Conservation (phyloP, 495 filamentous ascomycete species). For the Xylaria acuta region DNA sequence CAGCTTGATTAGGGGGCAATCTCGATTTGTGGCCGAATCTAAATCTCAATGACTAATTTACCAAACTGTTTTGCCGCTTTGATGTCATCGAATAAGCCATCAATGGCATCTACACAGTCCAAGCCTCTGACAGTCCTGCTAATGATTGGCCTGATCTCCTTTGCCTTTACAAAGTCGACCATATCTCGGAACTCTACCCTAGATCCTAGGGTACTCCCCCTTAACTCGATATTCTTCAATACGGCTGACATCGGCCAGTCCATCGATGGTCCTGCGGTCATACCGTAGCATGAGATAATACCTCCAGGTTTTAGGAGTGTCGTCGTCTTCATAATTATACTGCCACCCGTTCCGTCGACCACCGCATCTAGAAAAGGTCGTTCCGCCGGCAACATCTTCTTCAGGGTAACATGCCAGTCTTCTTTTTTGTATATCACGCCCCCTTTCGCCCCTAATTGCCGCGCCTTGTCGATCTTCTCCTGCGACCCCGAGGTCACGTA, state of each 20-base stretch:
- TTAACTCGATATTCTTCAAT: constrained; percentile 74
- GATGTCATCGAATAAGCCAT: constrained; percentile 74
- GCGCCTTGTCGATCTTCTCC: constrained; percentile 69
- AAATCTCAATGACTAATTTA: constrained; percentile 45
- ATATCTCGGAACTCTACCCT: constrained; percentile 74
- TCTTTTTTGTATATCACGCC: constrained; percentile 70
- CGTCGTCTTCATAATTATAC: constrained; percentile 62
- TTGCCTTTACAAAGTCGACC: constrained; percentile 68
- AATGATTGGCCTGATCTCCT: constrained; percentile 68
- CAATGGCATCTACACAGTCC: constrained; percentile 66
- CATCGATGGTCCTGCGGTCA: constrained; percentile 75
- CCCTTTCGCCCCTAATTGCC: constrained; percentile 67
- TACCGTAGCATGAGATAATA: constrained; percentile 71
- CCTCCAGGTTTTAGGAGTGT: constrained; percentile 68
- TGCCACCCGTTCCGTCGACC: constrained; percentile 76
- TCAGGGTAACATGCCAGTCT: constrained; percentile 70
- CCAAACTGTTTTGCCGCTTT: constrained; percentile 74
- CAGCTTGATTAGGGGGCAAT: background rate
- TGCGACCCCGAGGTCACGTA: constrained; percentile 69
- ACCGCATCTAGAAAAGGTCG: constrained; percentile 67
- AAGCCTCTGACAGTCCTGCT: constrained; percentile 63
- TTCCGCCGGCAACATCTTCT: constrained; percentile 60
- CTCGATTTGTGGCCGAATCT: constrained; percentile 30
- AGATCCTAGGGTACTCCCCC: constrained; percentile 74
- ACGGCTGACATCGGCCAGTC: constrained; percentile 71